Percentiles rank a stretch among this genome's conserved stretches.
These are phyloP conservation scores for Cytospora mali DNA, from an alignment of 2,329 filamentous ascomycete genomes.

Conservation along the genomic window DNA sequence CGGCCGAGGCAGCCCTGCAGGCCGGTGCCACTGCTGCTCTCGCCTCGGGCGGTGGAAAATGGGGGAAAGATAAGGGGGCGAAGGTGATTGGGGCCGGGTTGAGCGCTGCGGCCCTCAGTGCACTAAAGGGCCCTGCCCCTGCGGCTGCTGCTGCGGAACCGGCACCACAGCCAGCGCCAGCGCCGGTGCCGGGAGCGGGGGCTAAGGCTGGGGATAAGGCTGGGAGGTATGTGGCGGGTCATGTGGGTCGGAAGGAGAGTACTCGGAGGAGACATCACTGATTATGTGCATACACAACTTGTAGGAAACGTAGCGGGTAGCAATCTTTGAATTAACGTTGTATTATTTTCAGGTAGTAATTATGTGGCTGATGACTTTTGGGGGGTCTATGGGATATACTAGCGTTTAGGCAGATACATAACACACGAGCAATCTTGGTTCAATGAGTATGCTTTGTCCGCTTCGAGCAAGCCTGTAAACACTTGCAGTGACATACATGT, in stretches of 20 bases:
- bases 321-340: neutral
- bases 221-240: slow-evolving; percentile 5
- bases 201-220: slow-evolving; percentile 1
- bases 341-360: no score
- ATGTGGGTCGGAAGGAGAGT: neutral
- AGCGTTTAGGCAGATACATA: neutral
- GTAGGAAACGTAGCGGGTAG: neutral
- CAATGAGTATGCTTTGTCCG: neutral
- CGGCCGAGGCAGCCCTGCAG: slow-evolving; percentile 33
- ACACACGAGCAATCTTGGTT: neutral
- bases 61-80: slow-evolving; percentile 32
- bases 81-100: slow-evolving; percentile 34
- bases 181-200: neutral
- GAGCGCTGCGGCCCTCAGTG: slow-evolving; percentile 32
- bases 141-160: neutral
- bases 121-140: slow-evolving; percentile 19
- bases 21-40: slow-evolving; percentile 32
- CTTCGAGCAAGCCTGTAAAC: neutral
- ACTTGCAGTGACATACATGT: no score
- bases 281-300: neutral
- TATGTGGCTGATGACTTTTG: neutral
- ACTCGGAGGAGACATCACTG: slow-evolving; percentile 4
- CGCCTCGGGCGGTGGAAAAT: slow-evolving; percentile 30
- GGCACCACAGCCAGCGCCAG: neutral
- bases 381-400: neutral